phyloP scores from a whole-genome alignment of 2,329 filamentous ascomycete genomes.

The Oidium heveae region DNA sequence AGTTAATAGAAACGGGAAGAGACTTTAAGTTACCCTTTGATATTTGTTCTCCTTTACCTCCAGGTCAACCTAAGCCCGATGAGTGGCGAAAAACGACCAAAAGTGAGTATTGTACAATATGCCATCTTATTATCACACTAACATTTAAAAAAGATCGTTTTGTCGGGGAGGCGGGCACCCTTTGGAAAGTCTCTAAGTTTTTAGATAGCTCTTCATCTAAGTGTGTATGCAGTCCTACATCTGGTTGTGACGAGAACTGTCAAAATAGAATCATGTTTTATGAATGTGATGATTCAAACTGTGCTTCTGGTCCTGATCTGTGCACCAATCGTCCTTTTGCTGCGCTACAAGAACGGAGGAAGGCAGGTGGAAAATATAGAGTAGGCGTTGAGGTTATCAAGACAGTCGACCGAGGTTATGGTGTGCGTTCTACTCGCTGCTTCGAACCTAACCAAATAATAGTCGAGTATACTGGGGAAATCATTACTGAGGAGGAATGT shows the following conservation, averaged over 20 bases:
- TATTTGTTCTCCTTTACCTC: slow-evolving; percentile 65
- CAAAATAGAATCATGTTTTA: slow-evolving; percentile 95
- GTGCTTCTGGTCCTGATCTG: slow-evolving; percentile 43
- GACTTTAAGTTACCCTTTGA: slow-evolving; percentile 82
- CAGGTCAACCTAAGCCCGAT: slow-evolving; percentile 71
- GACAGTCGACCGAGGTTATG: slow-evolving; percentile 68
- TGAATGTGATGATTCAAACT: slow-evolving; percentile 82
- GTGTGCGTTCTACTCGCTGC: slow-evolving; percentile 69
- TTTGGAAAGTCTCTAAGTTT: slow-evolving; percentile 59
- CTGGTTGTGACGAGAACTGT: slow-evolving; percentile 70
- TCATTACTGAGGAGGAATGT: slow-evolving; percentile 85
- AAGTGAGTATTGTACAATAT: slow-evolving; percentile 30
- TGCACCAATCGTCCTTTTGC: slow-evolving; percentile 82
- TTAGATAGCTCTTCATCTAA: slow-evolving; percentile 50
- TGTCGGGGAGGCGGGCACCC: slow-evolving; percentile 53
- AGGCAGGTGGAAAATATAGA: slow-evolving; percentile 62
- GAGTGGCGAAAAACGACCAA: slow-evolving; percentile 83
- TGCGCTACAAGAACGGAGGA: slow-evolving; percentile 46
- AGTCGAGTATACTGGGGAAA: slow-evolving; percentile 94
- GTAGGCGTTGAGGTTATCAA: slow-evolving; percentile 90
- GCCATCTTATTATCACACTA: background rate
- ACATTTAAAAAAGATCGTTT: slow-evolving; percentile 43
- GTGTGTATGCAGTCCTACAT: slow-evolving; percentile 53
- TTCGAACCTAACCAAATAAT: slow-evolving; percentile 87
- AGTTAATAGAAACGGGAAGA: slow-evolving; percentile 42